Conservation (phyloP, 257 asterid genomes). For the Salvia splendens region DNA sequence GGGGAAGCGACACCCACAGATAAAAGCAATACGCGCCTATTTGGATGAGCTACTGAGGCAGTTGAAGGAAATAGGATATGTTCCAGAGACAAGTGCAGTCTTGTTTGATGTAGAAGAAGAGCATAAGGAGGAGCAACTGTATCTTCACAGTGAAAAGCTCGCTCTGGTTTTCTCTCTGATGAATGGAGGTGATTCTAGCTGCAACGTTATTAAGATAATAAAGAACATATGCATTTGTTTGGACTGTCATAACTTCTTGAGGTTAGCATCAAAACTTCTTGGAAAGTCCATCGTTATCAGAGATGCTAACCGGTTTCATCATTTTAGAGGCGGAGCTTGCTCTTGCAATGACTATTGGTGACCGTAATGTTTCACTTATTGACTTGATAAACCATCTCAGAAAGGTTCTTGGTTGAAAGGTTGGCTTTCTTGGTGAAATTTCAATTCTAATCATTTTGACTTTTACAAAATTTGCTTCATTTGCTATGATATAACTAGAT, state of each 20-base stretch:
- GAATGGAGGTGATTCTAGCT: constrained; percentile 36
- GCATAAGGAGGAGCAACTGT: constrained; percentile 85
- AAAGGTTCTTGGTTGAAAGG: constrained; percentile 2
- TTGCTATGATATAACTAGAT: background rate
- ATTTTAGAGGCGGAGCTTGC: constrained; percentile 63
- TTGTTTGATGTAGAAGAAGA: constrained; percentile 80
- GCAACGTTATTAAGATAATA: constrained; percentile 50
- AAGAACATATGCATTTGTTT: constrained; percentile 66
- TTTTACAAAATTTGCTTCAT: background rate
- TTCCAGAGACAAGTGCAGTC: constrained; percentile 50
- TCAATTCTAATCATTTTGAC: background rate
- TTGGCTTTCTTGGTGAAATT: background rate
- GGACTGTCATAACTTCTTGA: constrained; percentile 88
- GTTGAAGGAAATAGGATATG: constrained; percentile 39
- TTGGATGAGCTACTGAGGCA: constrained; percentile 46
- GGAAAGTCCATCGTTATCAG: constrained; percentile 62
- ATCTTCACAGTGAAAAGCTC: constrained; percentile 85
- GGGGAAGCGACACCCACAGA: constrained; percentile 53
- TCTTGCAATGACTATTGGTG: constrained; percentile 89
- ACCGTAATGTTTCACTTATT: background rate
- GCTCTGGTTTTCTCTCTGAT: constrained; percentile 71
- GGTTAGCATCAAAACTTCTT: constrained; percentile 57
- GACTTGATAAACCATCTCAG: too few relatives aligned
- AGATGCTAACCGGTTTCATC: constrained; percentile 85
- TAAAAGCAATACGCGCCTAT: constrained; percentile 50